Evolutionary conservation across 768 basidiomycete species (phyloP).

Genomic region (Pulveroboletus sp.): DNA sequence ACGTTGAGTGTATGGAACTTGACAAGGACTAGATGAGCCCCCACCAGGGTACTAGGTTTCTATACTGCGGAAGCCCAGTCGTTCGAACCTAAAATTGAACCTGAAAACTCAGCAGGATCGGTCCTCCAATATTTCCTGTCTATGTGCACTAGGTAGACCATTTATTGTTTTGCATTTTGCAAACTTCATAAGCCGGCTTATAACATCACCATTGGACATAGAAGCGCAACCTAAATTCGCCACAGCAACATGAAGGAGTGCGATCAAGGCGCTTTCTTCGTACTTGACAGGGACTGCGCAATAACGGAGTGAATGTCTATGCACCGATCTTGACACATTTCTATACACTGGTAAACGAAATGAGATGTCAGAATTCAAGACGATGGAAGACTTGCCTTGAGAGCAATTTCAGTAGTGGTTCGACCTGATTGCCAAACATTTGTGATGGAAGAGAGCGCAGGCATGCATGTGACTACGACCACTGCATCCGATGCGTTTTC

Average conservation of each 20-base stretch:
- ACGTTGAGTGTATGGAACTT: neutral
- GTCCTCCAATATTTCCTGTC: neutral
- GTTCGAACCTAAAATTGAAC: neutral
- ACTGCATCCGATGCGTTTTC: constrained; percentile 50
- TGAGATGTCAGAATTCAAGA: neutral
- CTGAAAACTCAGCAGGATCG: neutral
- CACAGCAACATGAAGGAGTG: neutral
- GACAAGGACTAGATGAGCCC: neutral
- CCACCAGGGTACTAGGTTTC: neutral
- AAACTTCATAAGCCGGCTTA: neutral
- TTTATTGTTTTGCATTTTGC: neutral
- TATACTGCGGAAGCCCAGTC: neutral
- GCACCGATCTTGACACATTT: constrained; percentile 64
- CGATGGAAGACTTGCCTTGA: constrained; percentile 44
- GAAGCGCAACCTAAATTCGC: neutral
- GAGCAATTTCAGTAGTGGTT: constrained; percentile 47
- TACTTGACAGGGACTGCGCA: constrained; percentile 55
- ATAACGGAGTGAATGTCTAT: constrained; percentile 72
- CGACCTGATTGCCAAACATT: constrained; percentile 83
- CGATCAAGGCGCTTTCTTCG: constrained; percentile 10
- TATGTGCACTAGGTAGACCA: neutral
- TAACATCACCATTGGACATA: neutral
- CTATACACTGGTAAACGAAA: constrained; percentile 52
- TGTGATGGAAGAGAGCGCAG: constrained; percentile 79
- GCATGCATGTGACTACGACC: constrained; percentile 82